Conservation (phyloP, 176 grass and related monocot species). For the Saccharum officinarum region DNA sequence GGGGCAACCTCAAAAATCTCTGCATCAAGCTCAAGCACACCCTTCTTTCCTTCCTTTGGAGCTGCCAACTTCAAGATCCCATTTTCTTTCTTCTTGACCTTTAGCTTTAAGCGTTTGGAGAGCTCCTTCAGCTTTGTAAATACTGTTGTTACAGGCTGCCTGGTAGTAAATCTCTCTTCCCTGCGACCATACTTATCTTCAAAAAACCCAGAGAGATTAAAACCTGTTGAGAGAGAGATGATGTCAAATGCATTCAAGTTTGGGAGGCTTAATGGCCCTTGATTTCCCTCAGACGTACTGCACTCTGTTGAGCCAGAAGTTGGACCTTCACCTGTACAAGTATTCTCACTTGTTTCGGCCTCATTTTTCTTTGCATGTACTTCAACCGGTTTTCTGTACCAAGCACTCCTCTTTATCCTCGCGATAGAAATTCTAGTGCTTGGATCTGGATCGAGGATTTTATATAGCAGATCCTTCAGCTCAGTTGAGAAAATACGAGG, state of each 20-base stretch:
- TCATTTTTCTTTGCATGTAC: constrained; percentile 32
- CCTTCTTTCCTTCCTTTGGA: constrained; percentile 82
- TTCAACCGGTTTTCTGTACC: constrained; percentile 61
- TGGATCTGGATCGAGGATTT: constrained; percentile 80
- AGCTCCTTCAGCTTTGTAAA: constrained; percentile 73
- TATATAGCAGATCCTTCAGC: constrained; percentile 61
- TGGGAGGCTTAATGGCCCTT: constrained; percentile 49
- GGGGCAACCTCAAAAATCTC: constrained; percentile 81
- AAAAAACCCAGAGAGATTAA: constrained; percentile 82
- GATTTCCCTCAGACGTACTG: constrained; percentile 49
- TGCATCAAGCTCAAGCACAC: constrained; percentile 66
- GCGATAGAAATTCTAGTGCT: constrained; percentile 75
- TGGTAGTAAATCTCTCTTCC: constrained; percentile 79
- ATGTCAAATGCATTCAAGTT: constrained; percentile 96
- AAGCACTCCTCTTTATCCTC: constrained; percentile 69
- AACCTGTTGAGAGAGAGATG: constrained; percentile 79
- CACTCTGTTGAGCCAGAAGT: constrained; percentile 23
- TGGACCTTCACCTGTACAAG: constrained; percentile 19
- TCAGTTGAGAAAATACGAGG: constrained; percentile 73
- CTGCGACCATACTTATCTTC: constrained; percentile 49
- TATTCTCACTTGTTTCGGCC: constrained; percentile 12
- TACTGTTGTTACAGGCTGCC: constrained; percentile 49
- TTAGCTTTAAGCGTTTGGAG: constrained; percentile 60
- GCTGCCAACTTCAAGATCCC: constrained; percentile 63
- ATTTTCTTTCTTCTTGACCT: constrained; percentile 77